A percentile compares a stretch with the other conserved stretches of the same genome.
Evolutionary conservation across 225 moss, liverwort and hornwort species (phyloP).

Genomic region (Pseudisothecium myosuroides): DNA sequence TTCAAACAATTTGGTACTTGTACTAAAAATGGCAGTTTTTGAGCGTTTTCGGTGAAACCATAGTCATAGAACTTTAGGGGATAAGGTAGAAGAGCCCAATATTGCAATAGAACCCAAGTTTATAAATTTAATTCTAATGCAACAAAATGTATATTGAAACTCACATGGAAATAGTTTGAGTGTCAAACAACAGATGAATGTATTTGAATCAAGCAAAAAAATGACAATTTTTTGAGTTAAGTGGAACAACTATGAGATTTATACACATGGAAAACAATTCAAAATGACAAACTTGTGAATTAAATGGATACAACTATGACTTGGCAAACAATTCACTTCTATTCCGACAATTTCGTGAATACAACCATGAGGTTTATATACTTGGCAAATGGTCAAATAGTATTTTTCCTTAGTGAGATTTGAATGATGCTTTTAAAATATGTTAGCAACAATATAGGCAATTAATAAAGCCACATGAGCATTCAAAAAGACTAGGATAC

Average conservation of each 20-base stretch:
- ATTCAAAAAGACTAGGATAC: too few species aligned
- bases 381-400: accelerated
- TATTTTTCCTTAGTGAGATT: not conserved
- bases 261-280: accelerated
- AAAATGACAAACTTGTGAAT: not conserved
- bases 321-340: not conserved
- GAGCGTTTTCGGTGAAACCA: too few species aligned
- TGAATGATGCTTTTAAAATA: accelerated
- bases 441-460: not conserved
- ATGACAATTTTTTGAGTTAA: not conserved
- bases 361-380: not conserved
- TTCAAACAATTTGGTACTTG: too few species aligned
- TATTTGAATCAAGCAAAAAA: accelerated
- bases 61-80: too few species aligned
- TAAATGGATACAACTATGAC: too few species aligned
- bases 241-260: not conserved
- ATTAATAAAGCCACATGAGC: not conserved
- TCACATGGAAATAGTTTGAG: not conserved
- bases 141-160: not conserved
- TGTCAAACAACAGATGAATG: accelerated
- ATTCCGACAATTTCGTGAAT: not conserved
- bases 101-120: not conserved
- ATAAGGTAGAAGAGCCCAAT: too few species aligned
- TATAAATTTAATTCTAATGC: not conserved
- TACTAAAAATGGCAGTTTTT: too few species aligned